phyloP scores from a whole-genome alignment of 257 asterid species.

The Mitragyna speciosa region DNA sequence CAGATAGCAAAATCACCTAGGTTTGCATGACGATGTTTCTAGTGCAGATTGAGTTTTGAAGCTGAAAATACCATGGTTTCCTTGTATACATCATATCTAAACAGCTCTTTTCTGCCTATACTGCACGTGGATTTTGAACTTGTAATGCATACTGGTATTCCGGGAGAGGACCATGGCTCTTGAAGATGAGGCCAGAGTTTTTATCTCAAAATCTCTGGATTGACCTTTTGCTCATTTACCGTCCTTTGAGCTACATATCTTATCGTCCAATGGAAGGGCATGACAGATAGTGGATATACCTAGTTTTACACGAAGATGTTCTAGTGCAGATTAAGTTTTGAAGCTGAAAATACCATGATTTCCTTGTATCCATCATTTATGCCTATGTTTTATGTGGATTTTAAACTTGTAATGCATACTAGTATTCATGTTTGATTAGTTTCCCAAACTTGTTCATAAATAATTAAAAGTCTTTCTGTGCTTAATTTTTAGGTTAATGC shows the following conservation, averaged over 20 bases:
- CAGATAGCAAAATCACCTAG: too few relatives aligned
- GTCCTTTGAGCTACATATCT: background rate
- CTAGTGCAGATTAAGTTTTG: background rate
- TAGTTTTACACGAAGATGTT: background rate
- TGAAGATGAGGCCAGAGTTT: background rate
- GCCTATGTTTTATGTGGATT: background rate
- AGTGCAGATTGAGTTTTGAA: too few relatives aligned
- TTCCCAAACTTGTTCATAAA: background rate
- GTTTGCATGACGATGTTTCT: background rate
- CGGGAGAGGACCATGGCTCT: background rate
- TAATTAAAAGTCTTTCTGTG: background rate
- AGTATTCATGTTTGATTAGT: background rate
- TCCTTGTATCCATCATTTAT: background rate
- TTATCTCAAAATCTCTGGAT: constrained; percentile 1
- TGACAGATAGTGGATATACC: background rate
- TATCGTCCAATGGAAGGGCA: background rate
- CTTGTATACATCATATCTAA: background rate
- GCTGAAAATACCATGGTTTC: too few relatives aligned
- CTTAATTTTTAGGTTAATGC: background rate
- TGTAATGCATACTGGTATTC: background rate
- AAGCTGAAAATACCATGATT: background rate
- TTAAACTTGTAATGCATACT: background rate
- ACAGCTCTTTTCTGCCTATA: background rate
- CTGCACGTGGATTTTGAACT: background rate
- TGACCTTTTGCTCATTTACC: background rate